These are phyloP conservation scores for Suhomyces terraborum DNA, from an alignment of 1,139 yeast species.

Conservation along the genomic window DNA sequence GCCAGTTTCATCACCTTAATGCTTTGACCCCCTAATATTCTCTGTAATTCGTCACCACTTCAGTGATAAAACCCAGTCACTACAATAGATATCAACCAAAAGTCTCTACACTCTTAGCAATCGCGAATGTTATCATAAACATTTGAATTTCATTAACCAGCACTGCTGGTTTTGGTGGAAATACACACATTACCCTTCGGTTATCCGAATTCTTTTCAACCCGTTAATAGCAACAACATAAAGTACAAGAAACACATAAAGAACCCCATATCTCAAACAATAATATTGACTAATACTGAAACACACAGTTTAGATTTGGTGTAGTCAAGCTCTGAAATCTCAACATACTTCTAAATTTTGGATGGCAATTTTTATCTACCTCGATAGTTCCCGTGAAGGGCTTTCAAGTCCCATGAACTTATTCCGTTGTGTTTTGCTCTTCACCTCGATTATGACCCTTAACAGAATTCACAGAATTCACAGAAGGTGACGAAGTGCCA, in stretches of 20 bases:
- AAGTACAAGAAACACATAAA: conserved; percentile 1
- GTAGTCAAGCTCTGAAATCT: background rate
- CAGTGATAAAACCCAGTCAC: too few relatives aligned
- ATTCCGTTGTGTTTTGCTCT: background rate
- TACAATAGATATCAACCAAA: too few relatives aligned
- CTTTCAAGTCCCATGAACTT: background rate
- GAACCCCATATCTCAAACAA: too few relatives aligned
- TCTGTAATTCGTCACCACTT: too few relatives aligned
- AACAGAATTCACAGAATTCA: background rate
- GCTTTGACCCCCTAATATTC: too few relatives aligned
- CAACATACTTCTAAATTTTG: background rate
- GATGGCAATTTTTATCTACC: background rate
- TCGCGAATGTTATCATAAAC: background rate
- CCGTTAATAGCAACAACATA: conserved; percentile 6
- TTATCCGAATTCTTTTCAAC: conserved; percentile 6
- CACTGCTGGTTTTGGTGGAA: conserved; percentile 7
- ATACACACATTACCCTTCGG: conserved; percentile 6
- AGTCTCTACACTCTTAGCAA: too few relatives aligned
- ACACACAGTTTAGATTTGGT: too few relatives aligned
- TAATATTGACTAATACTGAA: too few relatives aligned
- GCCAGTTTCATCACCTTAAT: too few relatives aligned
- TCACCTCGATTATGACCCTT: background rate
- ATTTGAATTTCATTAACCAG: conserved; percentile 3
- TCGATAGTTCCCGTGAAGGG: too few relatives aligned
- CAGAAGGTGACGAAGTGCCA: background rate